Percentiles rank a stretch among this genome's conserved stretches.
phyloP scores from a whole-genome alignment of 2,329 filamentous ascomycete genomes.

The Tolypocladium nubicola region DNA sequence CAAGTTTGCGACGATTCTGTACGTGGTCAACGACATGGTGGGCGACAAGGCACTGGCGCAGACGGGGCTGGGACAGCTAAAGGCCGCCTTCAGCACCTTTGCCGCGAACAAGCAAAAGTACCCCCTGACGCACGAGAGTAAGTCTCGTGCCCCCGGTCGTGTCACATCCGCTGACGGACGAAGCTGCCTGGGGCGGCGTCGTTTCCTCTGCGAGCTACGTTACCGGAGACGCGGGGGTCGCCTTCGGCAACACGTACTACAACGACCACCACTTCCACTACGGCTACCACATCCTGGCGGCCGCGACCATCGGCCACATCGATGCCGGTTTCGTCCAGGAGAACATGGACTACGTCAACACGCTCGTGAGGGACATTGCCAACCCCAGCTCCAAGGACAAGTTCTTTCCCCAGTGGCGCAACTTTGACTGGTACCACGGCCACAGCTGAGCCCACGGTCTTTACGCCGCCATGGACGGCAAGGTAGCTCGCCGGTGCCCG shows the following conservation, averaged over 20 bases:
- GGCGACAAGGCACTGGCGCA: conserved; percentile 46
- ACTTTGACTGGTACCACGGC: conserved; percentile 90
- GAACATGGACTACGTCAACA: conserved; percentile 75
- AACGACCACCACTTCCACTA: conserved; percentile 71
- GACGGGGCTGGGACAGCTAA: conserved; percentile 49
- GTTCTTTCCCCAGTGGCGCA: conserved; percentile 71
- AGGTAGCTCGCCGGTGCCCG: conserved; percentile 29
- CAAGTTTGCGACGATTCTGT: conserved; percentile 63
- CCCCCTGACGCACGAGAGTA: conserved; percentile 54
- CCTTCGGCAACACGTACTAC: conserved; percentile 87
- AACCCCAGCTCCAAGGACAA: conserved; percentile 63
- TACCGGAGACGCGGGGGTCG: conserved; percentile 57
- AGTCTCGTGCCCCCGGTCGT: conserved; percentile 12
- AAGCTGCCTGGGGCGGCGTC: conserved; percentile 65
- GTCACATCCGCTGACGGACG: conserved; percentile 3
- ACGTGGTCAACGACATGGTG: conserved; percentile 53
- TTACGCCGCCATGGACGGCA: conserved; percentile 60
- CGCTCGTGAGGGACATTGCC: conserved; percentile 70
- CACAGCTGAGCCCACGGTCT: conserved; percentile 88
- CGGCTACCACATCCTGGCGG: conserved; percentile 82
- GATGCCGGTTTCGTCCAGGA: conserved; percentile 62
- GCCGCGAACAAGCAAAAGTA: conserved; percentile 56
- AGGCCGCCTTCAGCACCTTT: conserved; percentile 56
- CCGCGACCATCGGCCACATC: conserved; percentile 70
- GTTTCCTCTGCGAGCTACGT: conserved; percentile 66